Conservation (phyloP, 1,139 yeast species). For the Candida gigantensis region DNA sequence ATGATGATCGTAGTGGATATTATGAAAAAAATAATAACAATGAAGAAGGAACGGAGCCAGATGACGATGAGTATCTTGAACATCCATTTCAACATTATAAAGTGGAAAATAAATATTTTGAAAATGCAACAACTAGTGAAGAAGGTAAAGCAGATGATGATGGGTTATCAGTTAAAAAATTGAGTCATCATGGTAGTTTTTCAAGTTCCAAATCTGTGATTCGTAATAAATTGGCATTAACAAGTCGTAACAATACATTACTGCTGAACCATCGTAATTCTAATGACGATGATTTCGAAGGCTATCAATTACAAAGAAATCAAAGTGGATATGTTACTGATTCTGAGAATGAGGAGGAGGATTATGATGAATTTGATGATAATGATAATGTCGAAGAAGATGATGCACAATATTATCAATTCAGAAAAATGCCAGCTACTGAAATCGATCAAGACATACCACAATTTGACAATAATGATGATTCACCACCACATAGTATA, state of each 20-base stretch:
- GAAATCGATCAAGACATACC: not conserved
- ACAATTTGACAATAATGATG: not conserved
- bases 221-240: slow-evolving; percentile 16
- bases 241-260: slow-evolving; percentile 2
- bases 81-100: slow-evolving; percentile 12
- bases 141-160: slow-evolving; percentile 4
- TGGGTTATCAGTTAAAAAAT: slow-evolving; percentile 2
- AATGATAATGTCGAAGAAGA: slow-evolving; percentile 4
- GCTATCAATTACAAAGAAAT: slow-evolving; percentile 13
- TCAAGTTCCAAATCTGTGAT: slow-evolving; percentile 17
- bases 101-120: slow-evolving; percentile 11
- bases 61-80: not conserved
- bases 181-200: slow-evolving; percentile 9
- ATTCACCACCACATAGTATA: slow-evolving; percentile 4
- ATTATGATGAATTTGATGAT: not conserved
- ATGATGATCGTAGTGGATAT: not conserved
- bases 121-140: slow-evolving; percentile 5
- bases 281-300: not conserved
- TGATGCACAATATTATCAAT: slow-evolving; percentile 10
- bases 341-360: slow-evolving; percentile 16
- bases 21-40: too few relatives aligned
- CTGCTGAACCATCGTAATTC: not conserved
- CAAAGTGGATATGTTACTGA: slow-evolving; percentile 22
- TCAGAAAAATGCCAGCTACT: slow-evolving; percentile 8
- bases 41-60: too few relatives aligned